Base-by-base conservation (phyloP, 1,139 yeast species). In the Pichia sp. region DNA sequence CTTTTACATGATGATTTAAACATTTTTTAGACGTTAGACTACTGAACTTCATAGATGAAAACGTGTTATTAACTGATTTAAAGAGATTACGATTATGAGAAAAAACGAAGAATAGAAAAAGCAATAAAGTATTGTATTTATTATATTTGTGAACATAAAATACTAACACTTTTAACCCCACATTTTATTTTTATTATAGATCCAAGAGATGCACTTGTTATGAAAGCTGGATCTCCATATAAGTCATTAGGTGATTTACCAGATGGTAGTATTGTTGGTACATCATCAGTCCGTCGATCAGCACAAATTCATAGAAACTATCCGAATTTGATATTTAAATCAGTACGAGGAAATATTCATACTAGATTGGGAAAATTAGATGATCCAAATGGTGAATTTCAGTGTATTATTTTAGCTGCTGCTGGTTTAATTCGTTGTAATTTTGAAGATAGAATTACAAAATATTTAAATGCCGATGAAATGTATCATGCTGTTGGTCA, bases 401-500 rank as follows among this genome's bases (percentile, higher is more conserved):
- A 79, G 49, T 90, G 97, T 67, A 77, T 90, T 44, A 78, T 92
- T 51, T 73, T 92, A 53, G 98, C 98, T 0, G 85, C 94, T 23
- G 97, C 98, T 4, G 98, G 98, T 3, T 74, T 92, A 52, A 71
- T 77, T 37, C 77, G 98, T 56, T 69, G 85, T 42, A 87, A 82
- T 3, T 69, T 89, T 49, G 80, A 77, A 27, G 68, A 79, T 53
- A 75, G 97, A 65, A 89, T 92, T 61, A 78, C 88, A 16, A 67
- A 68, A 56, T 74, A 66, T 56, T 73, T 92, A 54, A 80, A 83
- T 54, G 76, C 81, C n/a, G 86, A 88, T 36, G 88, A 84, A 51
- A 87, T 92, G 96, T 86, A 82, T 64, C 87, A 92, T 63, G 96
- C 98, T 0, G 97, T 92, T 39, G 98, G 98, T 18, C 98, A 92